A percentile compares a stretch with the other conserved stretches of the same genome.
These are phyloP conservation scores for Monilinia laxa DNA, from an alignment of 2,329 filamentous ascomycete species.

Conservation along the genomic window DNA sequence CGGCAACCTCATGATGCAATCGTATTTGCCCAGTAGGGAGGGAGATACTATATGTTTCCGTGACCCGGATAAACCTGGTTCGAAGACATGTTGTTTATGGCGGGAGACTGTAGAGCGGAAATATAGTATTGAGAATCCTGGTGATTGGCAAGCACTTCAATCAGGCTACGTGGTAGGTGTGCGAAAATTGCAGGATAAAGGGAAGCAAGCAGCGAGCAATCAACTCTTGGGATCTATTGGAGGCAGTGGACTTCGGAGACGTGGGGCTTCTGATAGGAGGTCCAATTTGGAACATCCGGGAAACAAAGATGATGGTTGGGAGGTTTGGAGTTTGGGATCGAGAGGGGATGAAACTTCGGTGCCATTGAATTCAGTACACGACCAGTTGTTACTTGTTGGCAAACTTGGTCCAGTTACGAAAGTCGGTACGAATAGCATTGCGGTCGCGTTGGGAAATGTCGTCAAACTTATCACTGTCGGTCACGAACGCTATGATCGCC, in stretches of 20 bases:
- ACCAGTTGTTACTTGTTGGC: conserved; percentile 61
- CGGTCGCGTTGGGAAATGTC: conserved; percentile 69
- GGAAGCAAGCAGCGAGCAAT: neutral
- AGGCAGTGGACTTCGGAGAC: conserved; percentile 27
- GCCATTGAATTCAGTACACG: conserved; percentile 23
- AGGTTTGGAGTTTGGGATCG: conserved; percentile 52
- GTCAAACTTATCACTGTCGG: conserved; percentile 70
- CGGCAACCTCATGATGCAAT: conserved; percentile 64
- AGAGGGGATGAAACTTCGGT: conserved; percentile 42
- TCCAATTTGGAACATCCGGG: neutral
- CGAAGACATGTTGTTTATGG: conserved; percentile 52
- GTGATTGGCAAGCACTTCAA: conserved; percentile 62
- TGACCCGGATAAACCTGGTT: conserved; percentile 44
- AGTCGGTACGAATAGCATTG: conserved; percentile 64
- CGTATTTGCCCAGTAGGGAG: conserved; percentile 55
- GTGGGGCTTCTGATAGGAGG: conserved; percentile 21
- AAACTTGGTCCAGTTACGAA: conserved; percentile 63
- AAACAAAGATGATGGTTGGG: conserved; percentile 45
- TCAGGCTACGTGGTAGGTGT: conserved; percentile 64
- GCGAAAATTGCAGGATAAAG: conserved; percentile 46
- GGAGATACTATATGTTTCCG: conserved; percentile 58
- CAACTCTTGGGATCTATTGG: neutral
- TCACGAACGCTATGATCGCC: conserved; percentile 59
- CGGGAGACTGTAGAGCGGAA: conserved; percentile 51
- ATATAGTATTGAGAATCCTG: conserved; percentile 59